phyloP scores from a whole-genome alignment of 495 filamentous ascomycete species.

The Niebla homalea region DNA sequence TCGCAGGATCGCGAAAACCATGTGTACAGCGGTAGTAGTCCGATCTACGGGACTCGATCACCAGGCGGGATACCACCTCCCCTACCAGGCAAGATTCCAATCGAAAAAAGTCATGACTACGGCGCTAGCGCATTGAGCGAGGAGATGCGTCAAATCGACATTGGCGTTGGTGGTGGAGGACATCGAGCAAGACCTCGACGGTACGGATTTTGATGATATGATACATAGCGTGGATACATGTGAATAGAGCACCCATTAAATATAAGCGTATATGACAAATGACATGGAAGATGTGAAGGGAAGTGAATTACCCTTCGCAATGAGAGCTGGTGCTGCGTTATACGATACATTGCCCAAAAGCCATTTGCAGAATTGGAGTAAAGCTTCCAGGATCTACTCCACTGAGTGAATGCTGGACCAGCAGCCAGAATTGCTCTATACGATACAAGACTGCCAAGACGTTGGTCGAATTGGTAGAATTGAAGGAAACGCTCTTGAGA shows the following conservation, averaged over 20 bases:
- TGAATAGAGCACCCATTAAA: too few species aligned
- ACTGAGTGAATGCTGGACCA: too few species aligned
- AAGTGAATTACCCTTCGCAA: too few species aligned
- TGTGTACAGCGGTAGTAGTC: slow-evolving; percentile 6
- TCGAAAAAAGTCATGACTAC: slow-evolving; percentile 26
- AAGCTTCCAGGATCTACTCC: too few species aligned
- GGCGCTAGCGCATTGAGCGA: slow-evolving; percentile 55
- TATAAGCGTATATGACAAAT: background rate
- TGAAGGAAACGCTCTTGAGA: too few species aligned
- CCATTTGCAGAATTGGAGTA: too few species aligned
- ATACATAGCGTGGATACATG: too few species aligned
- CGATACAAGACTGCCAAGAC: too few species aligned
- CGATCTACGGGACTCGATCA: slow-evolving; percentile 10
- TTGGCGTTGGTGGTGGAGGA: slow-evolving; percentile 37
- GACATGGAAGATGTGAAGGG: background rate
- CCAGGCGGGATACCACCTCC: slow-evolving; percentile 34
- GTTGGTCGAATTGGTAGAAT: too few species aligned
- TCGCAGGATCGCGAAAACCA: slow-evolving; percentile 19
- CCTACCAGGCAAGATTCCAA: slow-evolving; percentile 63
- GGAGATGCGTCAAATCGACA: slow-evolving; percentile 73
- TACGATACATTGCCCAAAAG: too few species aligned
- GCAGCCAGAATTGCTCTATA: too few species aligned
- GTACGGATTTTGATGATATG: slow-evolving; percentile 8
- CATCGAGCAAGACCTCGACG: slow-evolving; percentile 14
- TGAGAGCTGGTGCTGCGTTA: too few species aligned